Percentiles rank a stretch among this genome's conserved stretches.
phyloP scores from a whole-genome alignment of 352 stramenopile species.

The Pseudoperonospora humuli region DNA sequence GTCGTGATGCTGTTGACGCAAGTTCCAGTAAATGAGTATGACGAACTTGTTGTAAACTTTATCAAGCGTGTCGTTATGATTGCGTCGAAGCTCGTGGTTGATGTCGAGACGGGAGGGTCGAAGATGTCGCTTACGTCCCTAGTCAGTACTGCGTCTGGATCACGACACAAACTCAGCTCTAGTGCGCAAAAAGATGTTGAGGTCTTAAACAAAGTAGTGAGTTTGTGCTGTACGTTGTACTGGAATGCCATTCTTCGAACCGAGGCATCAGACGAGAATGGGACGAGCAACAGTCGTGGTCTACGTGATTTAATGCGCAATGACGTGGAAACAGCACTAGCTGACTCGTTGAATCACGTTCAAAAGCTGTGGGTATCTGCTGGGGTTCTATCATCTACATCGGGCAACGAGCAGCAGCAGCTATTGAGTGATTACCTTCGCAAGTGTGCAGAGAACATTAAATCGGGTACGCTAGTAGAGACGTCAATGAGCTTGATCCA shows the following conservation, averaged over 20 bases:
- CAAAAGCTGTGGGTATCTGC: slow-evolving; percentile 53
- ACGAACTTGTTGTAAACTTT: slow-evolving; percentile 71
- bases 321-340: slow-evolving; percentile 51
- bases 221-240: slow-evolving; percentile 62
- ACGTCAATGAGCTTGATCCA: slow-evolving; percentile 77
- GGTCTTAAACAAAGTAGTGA: slow-evolving; percentile 65
- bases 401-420: slow-evolving; percentile 68
- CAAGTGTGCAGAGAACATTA: slow-evolving; percentile 70
- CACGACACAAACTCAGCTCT: slow-evolving; percentile 34
- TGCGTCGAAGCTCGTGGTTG: slow-evolving; percentile 58
- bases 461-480: slow-evolving; percentile 41
- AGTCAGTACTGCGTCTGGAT: slow-evolving; percentile 44
- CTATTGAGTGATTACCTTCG: slow-evolving; percentile 59
- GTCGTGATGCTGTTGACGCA: slow-evolving; percentile 68
- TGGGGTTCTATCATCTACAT: slow-evolving; percentile 34
- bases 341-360: slow-evolving; percentile 63
- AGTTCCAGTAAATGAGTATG: slow-evolving; percentile 60
- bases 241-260: slow-evolving; percentile 63
- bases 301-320: slow-evolving; percentile 32
- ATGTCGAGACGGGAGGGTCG: slow-evolving; percentile 50
- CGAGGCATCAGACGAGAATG: slow-evolving; percentile 13
- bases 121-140: slow-evolving; percentile 71
- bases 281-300: not conserved
- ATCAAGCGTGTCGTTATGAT: slow-evolving; percentile 72
- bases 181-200: slow-evolving; percentile 64